Evolutionary conservation across 106 monocot genomes (phyloP).

Genomic region (Platanthera guangdongensis): DNA sequence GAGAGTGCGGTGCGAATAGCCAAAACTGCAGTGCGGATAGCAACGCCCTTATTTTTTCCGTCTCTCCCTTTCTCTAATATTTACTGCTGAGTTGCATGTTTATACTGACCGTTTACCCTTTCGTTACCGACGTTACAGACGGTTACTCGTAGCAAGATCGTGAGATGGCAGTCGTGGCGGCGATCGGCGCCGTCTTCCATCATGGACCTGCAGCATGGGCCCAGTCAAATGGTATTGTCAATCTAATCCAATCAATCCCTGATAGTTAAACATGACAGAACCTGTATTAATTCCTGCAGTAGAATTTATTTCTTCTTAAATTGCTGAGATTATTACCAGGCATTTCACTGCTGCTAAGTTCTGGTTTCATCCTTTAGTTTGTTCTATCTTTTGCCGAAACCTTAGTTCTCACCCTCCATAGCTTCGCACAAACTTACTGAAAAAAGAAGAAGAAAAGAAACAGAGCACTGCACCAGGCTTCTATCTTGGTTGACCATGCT

Average conservation of each 20-base stretch:
- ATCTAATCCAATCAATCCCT: not conserved
- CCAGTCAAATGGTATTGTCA: not conserved
- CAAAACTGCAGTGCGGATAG: too few relatives aligned
- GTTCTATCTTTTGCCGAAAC: not conserved
- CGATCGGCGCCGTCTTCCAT: too few relatives aligned
- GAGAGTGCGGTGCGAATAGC: too few relatives aligned
- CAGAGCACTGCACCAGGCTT: too few relatives aligned
- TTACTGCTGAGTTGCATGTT: too few relatives aligned
- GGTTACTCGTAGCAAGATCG: not conserved
- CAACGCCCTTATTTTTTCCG: too few relatives aligned
- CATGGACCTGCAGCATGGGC: not conserved
- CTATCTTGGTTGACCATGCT: too few relatives aligned
- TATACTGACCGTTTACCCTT: not conserved
- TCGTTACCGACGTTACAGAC: not conserved
- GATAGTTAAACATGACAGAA: not conserved
- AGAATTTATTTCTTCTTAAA: not conserved
- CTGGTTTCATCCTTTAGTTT: not conserved
- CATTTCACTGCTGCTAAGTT: not conserved
- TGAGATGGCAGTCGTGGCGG: not conserved
- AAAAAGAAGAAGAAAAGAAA: too few relatives aligned
- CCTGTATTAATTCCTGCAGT: not conserved
- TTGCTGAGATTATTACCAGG: not conserved
- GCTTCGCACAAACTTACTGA: not conserved
- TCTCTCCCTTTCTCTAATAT: too few relatives aligned
- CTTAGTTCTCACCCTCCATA: not conserved